Evolutionary conservation across 1,139 yeast genomes (phyloP), one percentile per base, ranked within the genome.

Genomic region (Kodamaea alishanica): DNA sequence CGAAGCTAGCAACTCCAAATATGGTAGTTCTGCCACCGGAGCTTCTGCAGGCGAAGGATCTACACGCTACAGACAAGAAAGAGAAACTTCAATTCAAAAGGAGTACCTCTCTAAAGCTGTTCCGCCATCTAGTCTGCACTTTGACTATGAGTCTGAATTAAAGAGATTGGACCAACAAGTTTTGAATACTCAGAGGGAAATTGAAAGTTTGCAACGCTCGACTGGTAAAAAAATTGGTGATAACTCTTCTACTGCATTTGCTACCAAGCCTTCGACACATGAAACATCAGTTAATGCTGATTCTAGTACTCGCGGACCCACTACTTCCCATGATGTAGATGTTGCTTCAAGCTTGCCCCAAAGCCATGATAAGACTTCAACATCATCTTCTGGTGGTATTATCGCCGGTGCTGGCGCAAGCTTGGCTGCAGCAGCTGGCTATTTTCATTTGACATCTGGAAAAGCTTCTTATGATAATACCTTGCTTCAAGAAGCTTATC

Each of bases 131-230:
- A 45, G 46, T 29, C 34, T 43, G 7, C 34, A 51, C 23, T 52
- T 52, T 32, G 54, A 55, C 44, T 58, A 59, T 39, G 56, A 58
- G 10, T 40, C 41, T 8, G 60, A 60, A 38, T 41, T 58, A 35
- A 42, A 46, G 35, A 51, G 49, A 33, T 52, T 59, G 38, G 60
- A 59, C 44, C 39, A 48, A 26, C 55, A 58, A 38, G 58, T 60
- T 26, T 53, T 48, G 31, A 42, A 45, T 15, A 60, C 65, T n/a
- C 58, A 59, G 42, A 40, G 45, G n/a, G 60, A 58, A 40, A 51
- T 60, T 23, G 60, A 58, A 10, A 41, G 43, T n/a, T 50, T 57
- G 43, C 44, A 49, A 26, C 34, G 38, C 29, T 47, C 54, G 28
- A 45, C 45, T 33, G 51, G 50, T 6, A 51, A 59, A 6, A 48